Conservation (phyloP, 108 stramenopile genomes). For the Parmales sp. region DNA sequence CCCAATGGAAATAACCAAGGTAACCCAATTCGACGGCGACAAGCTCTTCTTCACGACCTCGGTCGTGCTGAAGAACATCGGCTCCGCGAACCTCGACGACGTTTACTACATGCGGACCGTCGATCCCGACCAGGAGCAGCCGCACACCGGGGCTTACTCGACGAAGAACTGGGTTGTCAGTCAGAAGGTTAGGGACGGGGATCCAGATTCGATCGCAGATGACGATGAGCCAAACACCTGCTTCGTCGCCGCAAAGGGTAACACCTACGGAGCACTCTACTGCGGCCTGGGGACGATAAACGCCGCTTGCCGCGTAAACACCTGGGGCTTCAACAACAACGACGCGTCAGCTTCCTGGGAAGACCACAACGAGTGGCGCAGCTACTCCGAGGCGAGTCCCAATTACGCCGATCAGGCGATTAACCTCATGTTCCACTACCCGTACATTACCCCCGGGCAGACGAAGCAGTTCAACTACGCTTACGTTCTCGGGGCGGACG, state of each 20-base stretch:
- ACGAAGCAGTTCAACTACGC: constrained; percentile 9
- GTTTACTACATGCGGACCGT: constrained; percentile 10
- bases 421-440: neutral
- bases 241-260: neutral
- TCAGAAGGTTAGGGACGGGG: neutral
- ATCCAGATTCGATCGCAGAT: neutral
- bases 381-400: neutral
- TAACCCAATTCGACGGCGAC: neutral
- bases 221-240: neutral
- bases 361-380: neutral
- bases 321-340: constrained; percentile 5
- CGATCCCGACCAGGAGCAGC: constrained; percentile 5
- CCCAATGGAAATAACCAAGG: neutral
- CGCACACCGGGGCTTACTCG: neutral
- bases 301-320: neutral
- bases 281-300: neutral
- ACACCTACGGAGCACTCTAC: neutral
- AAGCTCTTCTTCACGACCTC: neutral
- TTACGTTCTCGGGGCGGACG: neutral
- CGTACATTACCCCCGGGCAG: neutral
- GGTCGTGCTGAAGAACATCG: neutral
- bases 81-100: neutral
- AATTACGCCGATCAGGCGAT: neutral
- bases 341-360: neutral
- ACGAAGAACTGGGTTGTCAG: neutral